Percentiles rank a stretch among this genome's conserved stretches.
phyloP scores from a whole-genome alignment of 805 yeast genomes.

The Hanseniaspora hatyaiensis region DNA sequence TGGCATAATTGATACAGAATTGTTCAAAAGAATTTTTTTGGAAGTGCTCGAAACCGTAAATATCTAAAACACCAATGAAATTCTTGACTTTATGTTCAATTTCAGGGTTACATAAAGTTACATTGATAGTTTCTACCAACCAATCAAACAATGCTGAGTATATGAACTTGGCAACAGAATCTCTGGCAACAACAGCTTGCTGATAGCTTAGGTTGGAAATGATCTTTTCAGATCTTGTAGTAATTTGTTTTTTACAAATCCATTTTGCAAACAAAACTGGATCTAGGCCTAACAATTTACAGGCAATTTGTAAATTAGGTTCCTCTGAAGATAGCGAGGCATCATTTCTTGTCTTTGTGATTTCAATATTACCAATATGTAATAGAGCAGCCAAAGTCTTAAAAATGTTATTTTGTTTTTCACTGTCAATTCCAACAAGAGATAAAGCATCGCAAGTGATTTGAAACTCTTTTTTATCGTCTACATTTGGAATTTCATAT shows the following conservation, averaged over 20 bases:
- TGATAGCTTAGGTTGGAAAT: conserved; percentile 67
- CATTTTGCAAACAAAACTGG: conserved; percentile 68
- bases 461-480: conserved; percentile 67
- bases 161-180: conserved; percentile 91
- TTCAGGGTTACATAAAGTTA: conserved; percentile 67
- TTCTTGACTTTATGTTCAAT: conserved; percentile 47
- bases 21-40: conserved; percentile 91
- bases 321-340: conserved; percentile 77
- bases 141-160: conserved; percentile 90
- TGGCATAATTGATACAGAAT: conserved; percentile 92
- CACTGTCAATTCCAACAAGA: conserved; percentile 59
- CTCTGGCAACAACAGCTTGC: conserved; percentile 84
- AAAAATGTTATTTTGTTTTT: conserved; percentile 57
- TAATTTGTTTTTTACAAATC: conserved; percentile 84
- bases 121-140: conserved; percentile 76
- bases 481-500: conserved; percentile 58
- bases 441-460: conserved; percentile 66
- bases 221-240: conserved; percentile 86
- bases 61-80: conserved; percentile 93
- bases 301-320: conserved; percentile 68
- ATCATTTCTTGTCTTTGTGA: conserved; percentile 72
- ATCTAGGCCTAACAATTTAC: conserved; percentile 73
- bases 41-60: conserved; percentile 94
- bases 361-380: conserved; percentile 85
- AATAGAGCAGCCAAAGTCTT: conserved; percentile 74